phyloP scores from a whole-genome alignment of 2,329 filamentous ascomycete genomes.

The Talaromyces verruculosus region DNA sequence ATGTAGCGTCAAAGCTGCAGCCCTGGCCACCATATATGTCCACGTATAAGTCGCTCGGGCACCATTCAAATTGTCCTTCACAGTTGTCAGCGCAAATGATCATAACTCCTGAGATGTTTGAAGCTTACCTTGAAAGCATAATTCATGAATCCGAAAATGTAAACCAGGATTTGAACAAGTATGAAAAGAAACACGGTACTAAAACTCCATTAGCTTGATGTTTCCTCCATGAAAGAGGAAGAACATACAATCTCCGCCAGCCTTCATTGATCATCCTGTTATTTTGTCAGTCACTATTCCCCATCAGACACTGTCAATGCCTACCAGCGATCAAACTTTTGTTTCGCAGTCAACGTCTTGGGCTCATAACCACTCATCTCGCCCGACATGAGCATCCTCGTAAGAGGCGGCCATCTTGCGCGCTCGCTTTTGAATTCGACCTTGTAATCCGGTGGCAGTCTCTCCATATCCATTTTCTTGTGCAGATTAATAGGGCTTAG shows the following conservation, averaged over 20 bases:
- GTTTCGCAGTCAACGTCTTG: slow-evolving; percentile 64
- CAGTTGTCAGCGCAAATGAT: neutral
- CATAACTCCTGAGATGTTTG: neutral
- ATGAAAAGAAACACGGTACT: slow-evolving; percentile 77
- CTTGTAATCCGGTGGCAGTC: slow-evolving; percentile 24
- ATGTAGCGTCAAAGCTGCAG: slow-evolving; percentile 74
- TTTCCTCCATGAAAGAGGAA: neutral
- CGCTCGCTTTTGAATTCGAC: slow-evolving; percentile 53
- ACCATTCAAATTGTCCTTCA: slow-evolving; percentile 62
- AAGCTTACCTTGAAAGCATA: slow-evolving; percentile 65
- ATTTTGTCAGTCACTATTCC: slow-evolving; percentile 17
- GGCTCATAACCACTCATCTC: slow-evolving; percentile 75
- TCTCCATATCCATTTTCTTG: slow-evolving; percentile 27
- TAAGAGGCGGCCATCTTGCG: slow-evolving; percentile 78
- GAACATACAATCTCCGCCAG: slow-evolving; percentile 71
- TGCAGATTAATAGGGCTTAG: neutral
- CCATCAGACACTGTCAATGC: neutral
- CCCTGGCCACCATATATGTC: slow-evolving; percentile 73
- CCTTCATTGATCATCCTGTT: slow-evolving; percentile 80
- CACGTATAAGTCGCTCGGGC: slow-evolving; percentile 69
- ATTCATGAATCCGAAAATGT: slow-evolving; percentile 76
- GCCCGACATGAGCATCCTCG: slow-evolving; percentile 77
- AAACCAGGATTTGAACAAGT: slow-evolving; percentile 71
- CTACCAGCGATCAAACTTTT: slow-evolving; percentile 72
- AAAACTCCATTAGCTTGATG: neutral